phyloP scores from a whole-genome alignment of 75 land plant genomes.

The Azolla pinnata region DNA sequence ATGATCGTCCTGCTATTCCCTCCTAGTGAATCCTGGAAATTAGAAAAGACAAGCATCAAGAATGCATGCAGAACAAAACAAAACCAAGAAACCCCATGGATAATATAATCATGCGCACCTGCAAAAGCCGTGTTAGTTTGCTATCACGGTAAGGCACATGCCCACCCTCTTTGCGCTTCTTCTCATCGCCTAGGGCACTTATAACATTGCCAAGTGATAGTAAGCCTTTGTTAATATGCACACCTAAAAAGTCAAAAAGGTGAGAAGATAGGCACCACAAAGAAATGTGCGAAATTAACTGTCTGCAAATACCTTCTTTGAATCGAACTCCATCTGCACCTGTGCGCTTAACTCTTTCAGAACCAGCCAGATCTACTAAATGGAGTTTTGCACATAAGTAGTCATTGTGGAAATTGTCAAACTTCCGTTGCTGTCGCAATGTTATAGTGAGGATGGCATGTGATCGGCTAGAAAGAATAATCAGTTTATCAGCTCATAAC shows the following conservation, averaged over 20 bases:
- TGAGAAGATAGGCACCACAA: not conserved
- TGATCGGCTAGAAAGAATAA: conserved; percentile 63
- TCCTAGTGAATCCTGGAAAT: conserved; percentile 95
- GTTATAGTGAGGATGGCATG: conserved; percentile 97
- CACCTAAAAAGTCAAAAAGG: conserved; percentile 42
- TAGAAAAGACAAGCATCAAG: conserved; percentile 1
- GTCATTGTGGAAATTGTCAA: conserved; percentile 58
- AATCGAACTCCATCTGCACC: conserved; percentile 94
- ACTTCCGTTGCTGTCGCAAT: conserved; percentile 69
- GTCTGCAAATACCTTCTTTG: conserved; percentile 60
- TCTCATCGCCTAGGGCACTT: conserved; percentile 99
- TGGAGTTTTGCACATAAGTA: conserved; percentile 83
- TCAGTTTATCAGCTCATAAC: not conserved
- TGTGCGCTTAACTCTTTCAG: conserved; percentile 93
- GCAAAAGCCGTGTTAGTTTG: conserved; percentile 87
- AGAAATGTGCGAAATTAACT: not conserved
- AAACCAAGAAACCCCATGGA: not conserved
- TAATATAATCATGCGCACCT: conserved; percentile 30
- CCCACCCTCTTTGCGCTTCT: conserved; percentile 91
- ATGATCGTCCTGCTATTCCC: conserved; percentile 98
- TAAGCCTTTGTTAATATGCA: conserved; percentile 91
- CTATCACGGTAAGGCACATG: conserved; percentile 99
- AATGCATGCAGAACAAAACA: conserved; percentile 1
- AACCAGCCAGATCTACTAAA: conserved; percentile 95
- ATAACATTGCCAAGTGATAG: conserved; percentile 98